Base-by-base conservation (phyloP, 2,329 filamentous ascomycete species). In the Epichloe sylvatica region DNA sequence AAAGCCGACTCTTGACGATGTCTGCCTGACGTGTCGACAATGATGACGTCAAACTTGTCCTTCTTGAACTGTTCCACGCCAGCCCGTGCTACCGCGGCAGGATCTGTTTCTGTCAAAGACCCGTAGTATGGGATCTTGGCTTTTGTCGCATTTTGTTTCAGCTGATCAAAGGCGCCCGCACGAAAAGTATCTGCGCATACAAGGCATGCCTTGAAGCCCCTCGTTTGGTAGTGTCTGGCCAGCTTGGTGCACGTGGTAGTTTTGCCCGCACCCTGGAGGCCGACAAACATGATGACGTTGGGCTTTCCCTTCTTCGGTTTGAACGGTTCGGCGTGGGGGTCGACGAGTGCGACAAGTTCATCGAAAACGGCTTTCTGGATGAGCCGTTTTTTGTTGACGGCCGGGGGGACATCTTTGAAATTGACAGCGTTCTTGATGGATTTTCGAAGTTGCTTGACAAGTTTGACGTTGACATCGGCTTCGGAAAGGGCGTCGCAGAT, bases 231-330 rank as follows among this genome's bases (percentile, higher is more conserved):
- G 75, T 94, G 91, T 51, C 90, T 75, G 17, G 92, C 92, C 55
- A 98, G 75, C 70, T 98, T 98, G 39, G 92, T 98, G 76, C 92
- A 97, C 12, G 91, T 94, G 1, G 92, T 98, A 23, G 92, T 98
- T 70, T 98, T 98, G 67, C 92, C 92, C 5, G 91, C 88, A 74
- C 92, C 92, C 69, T 98, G 92, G 45, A 98, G 76, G 70, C 92
- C 92, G 54, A 98, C 92, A 66, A 98, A 97, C 92, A 98, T 98
- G 68, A 98, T 96, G 63, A 98, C 86, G 67, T 96, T 98, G 55
- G 84, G 76, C 66, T 89, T 92, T 56, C 90, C 89, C 71, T 97
- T 98, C 72, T 94, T 95, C 21, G 91, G 90, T 66, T 94, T 92
- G 75, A 95, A 98, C 0, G 91, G 84, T 57, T 95, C 90, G 60